Conservation (phyloP, 805 yeast genomes). For the Cyberlindnera samutprakarnensis region DNA sequence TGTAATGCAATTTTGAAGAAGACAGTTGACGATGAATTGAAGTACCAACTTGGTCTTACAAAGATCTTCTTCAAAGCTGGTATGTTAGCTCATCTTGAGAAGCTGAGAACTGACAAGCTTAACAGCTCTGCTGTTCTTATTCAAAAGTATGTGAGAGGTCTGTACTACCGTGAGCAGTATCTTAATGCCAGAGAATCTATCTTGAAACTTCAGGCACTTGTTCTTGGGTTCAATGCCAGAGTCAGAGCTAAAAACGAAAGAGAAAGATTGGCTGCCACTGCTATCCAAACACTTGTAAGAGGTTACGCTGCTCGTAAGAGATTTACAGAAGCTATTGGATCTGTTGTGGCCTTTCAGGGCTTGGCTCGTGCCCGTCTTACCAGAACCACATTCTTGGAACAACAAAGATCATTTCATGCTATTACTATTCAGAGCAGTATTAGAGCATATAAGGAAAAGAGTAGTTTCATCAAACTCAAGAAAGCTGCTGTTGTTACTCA, state of each 20-base stretch:
- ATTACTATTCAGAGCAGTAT: constrained; percentile 61
- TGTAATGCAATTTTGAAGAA: constrained; percentile 60
- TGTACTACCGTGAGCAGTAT: constrained; percentile 55
- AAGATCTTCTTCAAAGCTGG: constrained; percentile 96
- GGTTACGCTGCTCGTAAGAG: constrained; percentile 41
- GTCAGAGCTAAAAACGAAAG: constrained; percentile 43
- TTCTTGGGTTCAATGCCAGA: constrained; percentile 61
- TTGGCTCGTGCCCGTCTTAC: constrained; percentile 42
- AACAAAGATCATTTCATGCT: constrained; percentile 58
- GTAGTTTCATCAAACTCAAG: constrained; percentile 35
- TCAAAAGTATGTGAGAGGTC: constrained; percentile 73
- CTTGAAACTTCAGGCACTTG: constrained; percentile 46
- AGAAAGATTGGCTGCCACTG: constrained; percentile 55
- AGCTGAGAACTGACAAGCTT: constrained; percentile 72
- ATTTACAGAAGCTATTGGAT: constrained; percentile 19
- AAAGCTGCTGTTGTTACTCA: constrained; percentile 67
- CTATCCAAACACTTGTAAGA: constrained; percentile 63
- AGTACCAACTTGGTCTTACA: constrained; percentile 86
- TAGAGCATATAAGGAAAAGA: constrained; percentile 63
- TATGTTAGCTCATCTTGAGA: constrained; percentile 86
- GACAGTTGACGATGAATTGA: constrained; percentile 56
- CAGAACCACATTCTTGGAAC: constrained; percentile 43
- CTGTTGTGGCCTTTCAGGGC: constrained; percentile 40
- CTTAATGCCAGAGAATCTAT: constrained; percentile 47
- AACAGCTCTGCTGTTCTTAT: constrained; percentile 72